These are phyloP conservation scores for Venustampulla echinocandica DNA, from an alignment of 495 filamentous ascomycete species.

Conservation along the genomic window DNA sequence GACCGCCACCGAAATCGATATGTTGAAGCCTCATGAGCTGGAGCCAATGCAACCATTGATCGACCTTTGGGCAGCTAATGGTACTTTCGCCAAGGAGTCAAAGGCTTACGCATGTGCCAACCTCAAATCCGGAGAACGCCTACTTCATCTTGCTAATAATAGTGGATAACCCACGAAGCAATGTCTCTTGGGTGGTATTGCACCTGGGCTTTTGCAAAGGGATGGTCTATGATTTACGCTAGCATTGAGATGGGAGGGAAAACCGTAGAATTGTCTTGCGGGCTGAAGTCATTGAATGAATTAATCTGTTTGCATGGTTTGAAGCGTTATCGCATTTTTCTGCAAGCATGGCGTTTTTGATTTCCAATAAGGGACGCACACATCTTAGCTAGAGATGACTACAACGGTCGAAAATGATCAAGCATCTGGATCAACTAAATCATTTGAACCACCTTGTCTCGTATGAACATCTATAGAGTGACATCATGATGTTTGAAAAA, in stretches of 20 bases:
- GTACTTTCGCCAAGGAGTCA: slow-evolving; percentile 66
- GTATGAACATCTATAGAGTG: too few species aligned
- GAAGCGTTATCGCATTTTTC: slow-evolving; percentile 10
- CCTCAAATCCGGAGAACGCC: slow-evolving; percentile 24
- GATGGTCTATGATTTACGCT: slow-evolving; percentile 5
- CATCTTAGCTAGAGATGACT: background rate
- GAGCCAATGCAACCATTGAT: slow-evolving; percentile 92
- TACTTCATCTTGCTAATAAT: slow-evolving; percentile 15
- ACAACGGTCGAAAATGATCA: background rate
- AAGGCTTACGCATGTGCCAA: slow-evolving; percentile 50
- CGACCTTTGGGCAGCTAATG: slow-evolving; percentile 79
- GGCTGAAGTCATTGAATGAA: background rate
- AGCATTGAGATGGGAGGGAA: slow-evolving; percentile 4
- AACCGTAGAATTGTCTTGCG: background rate
- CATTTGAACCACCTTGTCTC: too few species aligned
- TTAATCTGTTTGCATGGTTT: slow-evolving; percentile 11
- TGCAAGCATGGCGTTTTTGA: slow-evolving; percentile 5
- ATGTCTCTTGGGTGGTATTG: slow-evolving; percentile 4
- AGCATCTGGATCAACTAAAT: too few species aligned
- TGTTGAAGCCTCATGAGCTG: slow-evolving; percentile 74
- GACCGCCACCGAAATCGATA: slow-evolving; percentile 73
- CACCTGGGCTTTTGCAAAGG: slow-evolving; percentile 6
- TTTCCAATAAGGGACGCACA: slow-evolving; percentile 1
- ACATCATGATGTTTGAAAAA: background rate
- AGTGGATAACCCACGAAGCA: background rate